Base-by-base conservation (phyloP, 2,329 filamentous ascomycete species). In the Periglandula ipomoeae region DNA sequence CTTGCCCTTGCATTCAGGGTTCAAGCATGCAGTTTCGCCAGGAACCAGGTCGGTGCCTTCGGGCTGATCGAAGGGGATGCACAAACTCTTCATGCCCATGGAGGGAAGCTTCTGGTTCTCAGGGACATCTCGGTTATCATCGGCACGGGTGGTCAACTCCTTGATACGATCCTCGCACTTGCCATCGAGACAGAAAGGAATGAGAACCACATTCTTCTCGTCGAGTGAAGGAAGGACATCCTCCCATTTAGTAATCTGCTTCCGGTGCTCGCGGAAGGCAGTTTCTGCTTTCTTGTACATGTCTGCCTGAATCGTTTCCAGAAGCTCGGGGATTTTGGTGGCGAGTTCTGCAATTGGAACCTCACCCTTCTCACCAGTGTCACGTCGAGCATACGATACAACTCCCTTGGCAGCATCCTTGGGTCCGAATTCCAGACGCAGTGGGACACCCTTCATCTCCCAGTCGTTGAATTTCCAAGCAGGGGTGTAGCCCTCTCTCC, bases 401-500 rank as follows among this genome's bases (percentile, higher is more conserved):
- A 90, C 86, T 50, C 85, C 80, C 64, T 90, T 88, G 55, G 87
- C 88, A 11, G 85, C 84, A 64, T 97, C 93, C 70, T 95, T 95
- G 60, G 93, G 91, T 5, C 94, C 94, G 62, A 95, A 95, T 68
- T 98, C 93, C 51, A 98, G 78, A 51, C 93, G 86, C 34, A 98
- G 79, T 42, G 94, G 93, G 38, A 97, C 86, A 65, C 94, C 93
- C 71, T 91, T 94, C 59, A 97, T 78, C 68, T 98, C 94, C 89
- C 89, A 96, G 70, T 98, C 90, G 70, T 94, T 95, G 76, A 98
- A 98, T 70, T 98, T 98, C 84, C 87, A 97, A 55, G 89, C 89
- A 35, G 93, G 90, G 52, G 89, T 81, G 82, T 97, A 95, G 56
- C 86, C 87, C 46, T 97, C 91, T 51, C 94, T 84, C 64, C 82